Conservation (phyloP, 208 protist genomes). For the Wallacemonas sp. region DNA sequence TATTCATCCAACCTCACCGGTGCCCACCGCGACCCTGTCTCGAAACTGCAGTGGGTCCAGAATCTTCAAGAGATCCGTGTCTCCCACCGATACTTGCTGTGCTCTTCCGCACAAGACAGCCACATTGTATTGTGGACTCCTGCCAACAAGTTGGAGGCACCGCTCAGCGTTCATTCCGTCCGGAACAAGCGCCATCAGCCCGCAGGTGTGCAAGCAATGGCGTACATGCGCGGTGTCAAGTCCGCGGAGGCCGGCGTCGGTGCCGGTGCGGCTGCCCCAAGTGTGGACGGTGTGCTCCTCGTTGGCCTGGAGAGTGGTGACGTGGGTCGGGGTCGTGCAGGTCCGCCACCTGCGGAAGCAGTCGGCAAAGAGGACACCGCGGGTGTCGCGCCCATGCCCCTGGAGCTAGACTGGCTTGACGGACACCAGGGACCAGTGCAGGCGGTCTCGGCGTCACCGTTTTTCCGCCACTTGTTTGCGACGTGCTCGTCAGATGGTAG, state of each 20-base stretch:
- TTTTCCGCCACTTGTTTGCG: constrained; percentile 85
- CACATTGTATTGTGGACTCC: constrained; percentile 70
- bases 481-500: constrained; percentile 87
- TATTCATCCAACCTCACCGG: constrained; percentile 27
- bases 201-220: constrained; percentile 62
- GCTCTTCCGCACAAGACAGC: constrained; percentile 75
- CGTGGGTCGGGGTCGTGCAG: constrained; percentile 69
- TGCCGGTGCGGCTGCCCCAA: constrained; percentile 27
- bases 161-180: constrained; percentile 58
- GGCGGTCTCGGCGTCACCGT: constrained; percentile 71
- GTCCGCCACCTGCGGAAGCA: not conserved
- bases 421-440: constrained; percentile 81
- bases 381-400: constrained; percentile 17
- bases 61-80: constrained; percentile 54
- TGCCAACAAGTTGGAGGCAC: constrained; percentile 59
- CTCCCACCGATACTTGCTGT: constrained; percentile 69
- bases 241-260: not conserved
- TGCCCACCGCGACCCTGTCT: constrained; percentile 78
- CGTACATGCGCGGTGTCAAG: constrained; percentile 26
- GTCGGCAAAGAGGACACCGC: not conserved
- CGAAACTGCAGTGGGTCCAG: constrained; percentile 72
- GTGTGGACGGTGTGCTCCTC: constrained; percentile 53
- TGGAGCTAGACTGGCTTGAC: constrained; percentile 76
- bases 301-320: constrained; percentile 89
- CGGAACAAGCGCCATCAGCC: constrained; percentile 41